phyloP scores from a whole-genome alignment of 2,329 filamentous ascomycete genomes.

The Pezicula radicicola region DNA sequence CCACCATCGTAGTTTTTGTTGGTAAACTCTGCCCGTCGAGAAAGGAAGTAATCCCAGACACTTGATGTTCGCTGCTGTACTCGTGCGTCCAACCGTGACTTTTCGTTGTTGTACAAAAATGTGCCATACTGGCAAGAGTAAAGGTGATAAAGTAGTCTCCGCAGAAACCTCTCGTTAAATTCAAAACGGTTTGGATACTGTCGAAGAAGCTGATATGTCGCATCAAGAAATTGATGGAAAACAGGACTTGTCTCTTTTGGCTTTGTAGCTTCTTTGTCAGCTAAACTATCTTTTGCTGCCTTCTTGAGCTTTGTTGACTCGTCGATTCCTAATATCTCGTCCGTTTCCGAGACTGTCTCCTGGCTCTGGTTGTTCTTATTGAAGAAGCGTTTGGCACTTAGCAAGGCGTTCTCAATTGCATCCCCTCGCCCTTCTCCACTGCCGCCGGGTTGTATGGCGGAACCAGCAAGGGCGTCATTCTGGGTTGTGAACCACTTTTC shows the following conservation, averaged over 20 bases:
- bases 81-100: conserved; percentile 70
- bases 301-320: conserved; percentile 32
- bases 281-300: conserved; percentile 33
- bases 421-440: conserved; percentile 52
- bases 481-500: conserved; percentile 94
- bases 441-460: conserved; percentile 58
- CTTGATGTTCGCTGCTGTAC: conserved; percentile 73
- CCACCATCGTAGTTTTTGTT: conserved; percentile 75
- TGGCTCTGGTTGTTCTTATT: conserved; percentile 72
- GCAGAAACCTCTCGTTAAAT: conserved; percentile 91
- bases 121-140: conserved; percentile 97
- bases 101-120: conserved; percentile 93
- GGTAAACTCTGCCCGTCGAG: conserved; percentile 74
- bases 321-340: conserved; percentile 34
- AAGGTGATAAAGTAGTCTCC: conserved; percentile 85
- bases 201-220: conserved; percentile 82
- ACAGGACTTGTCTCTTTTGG: conserved; percentile 93
- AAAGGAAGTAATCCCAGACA: conserved; percentile 95
- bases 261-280: conserved; percentile 67
- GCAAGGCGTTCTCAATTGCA: conserved; percentile 79
- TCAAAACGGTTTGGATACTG: conserved; percentile 90
- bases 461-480: conserved; percentile 70
- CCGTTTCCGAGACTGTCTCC: conserved; percentile 56
- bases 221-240: conserved; percentile 96
- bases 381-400: conserved; percentile 87